Percentiles rank a stretch among this genome's conserved stretches.
phyloP scores from a whole-genome alignment of 495 filamentous ascomycete genomes.

The Xylaria cubensis region DNA sequence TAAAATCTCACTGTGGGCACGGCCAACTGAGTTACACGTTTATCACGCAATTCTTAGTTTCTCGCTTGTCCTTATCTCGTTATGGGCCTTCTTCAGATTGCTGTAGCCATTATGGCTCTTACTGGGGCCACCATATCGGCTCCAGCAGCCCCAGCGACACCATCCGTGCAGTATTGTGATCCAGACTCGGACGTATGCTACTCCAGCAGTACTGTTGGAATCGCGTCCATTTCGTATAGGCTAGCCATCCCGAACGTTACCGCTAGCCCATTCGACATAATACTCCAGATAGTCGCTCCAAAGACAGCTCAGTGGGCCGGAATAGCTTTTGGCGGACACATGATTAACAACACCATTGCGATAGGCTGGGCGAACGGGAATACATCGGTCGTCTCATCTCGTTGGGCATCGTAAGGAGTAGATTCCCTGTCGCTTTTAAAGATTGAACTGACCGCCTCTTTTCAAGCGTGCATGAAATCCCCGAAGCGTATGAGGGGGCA shows the following conservation, averaged over 20 bases:
- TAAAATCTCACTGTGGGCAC: slow-evolving; percentile 1
- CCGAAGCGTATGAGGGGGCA: slow-evolving; percentile 36
- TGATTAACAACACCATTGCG: slow-evolving; percentile 50
- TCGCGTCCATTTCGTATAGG: slow-evolving; percentile 41
- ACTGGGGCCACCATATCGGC: slow-evolving; percentile 26
- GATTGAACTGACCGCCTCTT: not conserved
- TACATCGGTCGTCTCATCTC: slow-evolving; percentile 39
- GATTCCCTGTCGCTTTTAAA: not conserved
- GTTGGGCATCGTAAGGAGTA: slow-evolving; percentile 32
- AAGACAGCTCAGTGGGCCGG: slow-evolving; percentile 48
- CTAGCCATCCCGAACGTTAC: slow-evolving; percentile 48
- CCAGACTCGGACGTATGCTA: slow-evolving; percentile 44
- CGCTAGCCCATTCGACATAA: slow-evolving; percentile 44
- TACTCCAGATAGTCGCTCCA: slow-evolving; percentile 47
- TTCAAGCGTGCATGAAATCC: slow-evolving; percentile 35
- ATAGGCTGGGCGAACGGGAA: slow-evolving; percentile 46
- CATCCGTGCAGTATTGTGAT: slow-evolving; percentile 44
- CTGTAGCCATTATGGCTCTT: slow-evolving; percentile 34
- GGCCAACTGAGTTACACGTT: not conserved
- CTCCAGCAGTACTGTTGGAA: slow-evolving; percentile 42
- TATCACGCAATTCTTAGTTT: slow-evolving; percentile 5
- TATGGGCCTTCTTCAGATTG: slow-evolving; percentile 45
- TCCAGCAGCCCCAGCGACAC: slow-evolving; percentile 34
- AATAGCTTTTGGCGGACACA: slow-evolving; percentile 48
- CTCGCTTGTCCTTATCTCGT: slow-evolving; percentile 12